Conservation (phyloP, 306 rosid species). For the Begonia masoniana region DNA sequence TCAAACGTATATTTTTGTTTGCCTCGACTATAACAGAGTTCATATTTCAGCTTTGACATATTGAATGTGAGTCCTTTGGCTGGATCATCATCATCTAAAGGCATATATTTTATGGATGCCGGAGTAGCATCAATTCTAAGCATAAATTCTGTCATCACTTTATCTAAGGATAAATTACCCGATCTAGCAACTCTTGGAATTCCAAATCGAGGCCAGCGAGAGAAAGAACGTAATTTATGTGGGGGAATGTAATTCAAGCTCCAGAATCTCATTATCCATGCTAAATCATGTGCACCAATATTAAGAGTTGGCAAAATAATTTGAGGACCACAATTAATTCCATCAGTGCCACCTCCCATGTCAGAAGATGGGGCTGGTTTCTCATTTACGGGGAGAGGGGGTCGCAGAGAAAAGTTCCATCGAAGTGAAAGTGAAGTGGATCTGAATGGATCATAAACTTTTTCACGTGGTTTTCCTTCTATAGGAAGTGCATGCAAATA, state of each 20-base stretch:
- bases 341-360: slow-evolving; percentile 29
- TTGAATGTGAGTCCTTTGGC: slow-evolving; percentile 85
- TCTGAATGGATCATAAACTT: slow-evolving; percentile 82
- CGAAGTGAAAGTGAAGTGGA: slow-evolving; percentile 89
- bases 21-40: slow-evolving; percentile 78
- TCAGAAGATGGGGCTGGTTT: slow-evolving; percentile 26
- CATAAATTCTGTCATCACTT: slow-evolving; percentile 98
- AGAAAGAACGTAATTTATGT: slow-evolving; percentile 81
- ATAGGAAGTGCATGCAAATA: slow-evolving; percentile 75
- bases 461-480: slow-evolving; percentile 75
- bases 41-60: slow-evolving; percentile 71
- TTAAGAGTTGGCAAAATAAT: slow-evolving; percentile 55
- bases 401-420: slow-evolving; percentile 81
- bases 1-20: slow-evolving; percentile 85
- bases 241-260: slow-evolving; percentile 78
- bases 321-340: slow-evolving; percentile 39
- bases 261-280: slow-evolving; percentile 82
- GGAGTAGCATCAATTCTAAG: slow-evolving; percentile 79
- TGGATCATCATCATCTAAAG: slow-evolving; percentile 91
- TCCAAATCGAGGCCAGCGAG: slow-evolving; percentile 98
- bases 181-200: slow-evolving; percentile 69
- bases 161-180: slow-evolving; percentile 89
- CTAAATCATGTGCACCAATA: slow-evolving; percentile 97
- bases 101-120: slow-evolving; percentile 68
- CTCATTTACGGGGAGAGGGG: slow-evolving; percentile 29